phyloP scores from a whole-genome alignment of 2,329 filamentous ascomycete species.

The Cladophialophora chaetospira region DNA sequence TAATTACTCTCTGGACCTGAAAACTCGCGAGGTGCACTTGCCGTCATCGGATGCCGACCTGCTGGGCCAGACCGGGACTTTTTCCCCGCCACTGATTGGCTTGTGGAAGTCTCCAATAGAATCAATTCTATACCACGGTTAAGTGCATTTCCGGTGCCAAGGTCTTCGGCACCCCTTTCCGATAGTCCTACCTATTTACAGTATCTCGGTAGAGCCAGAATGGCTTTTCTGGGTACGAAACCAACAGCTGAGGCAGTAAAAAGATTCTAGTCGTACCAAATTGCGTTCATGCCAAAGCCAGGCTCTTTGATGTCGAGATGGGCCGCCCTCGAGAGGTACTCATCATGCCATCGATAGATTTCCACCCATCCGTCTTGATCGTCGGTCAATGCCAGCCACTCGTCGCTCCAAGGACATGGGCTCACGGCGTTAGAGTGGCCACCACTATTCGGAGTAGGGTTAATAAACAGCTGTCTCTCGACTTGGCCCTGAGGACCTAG shows the following conservation, averaged over 20 bases:
- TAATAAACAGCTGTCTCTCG: slow-evolving; percentile 75
- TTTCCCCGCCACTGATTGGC: too few species aligned
- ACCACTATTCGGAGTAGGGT: slow-evolving; percentile 82
- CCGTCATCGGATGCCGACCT: too few species aligned
- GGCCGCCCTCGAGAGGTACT: slow-evolving; percentile 76
- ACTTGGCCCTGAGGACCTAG: slow-evolving; percentile 70
- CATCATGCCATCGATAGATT: slow-evolving; percentile 83
- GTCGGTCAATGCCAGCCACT: slow-evolving; percentile 87
- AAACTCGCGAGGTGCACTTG: too few species aligned
- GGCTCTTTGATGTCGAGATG: slow-evolving; percentile 76
- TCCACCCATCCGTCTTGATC: slow-evolving; percentile 86
- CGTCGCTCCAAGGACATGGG: slow-evolving; percentile 79
- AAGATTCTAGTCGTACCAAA: slow-evolving; percentile 79
- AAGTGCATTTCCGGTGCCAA: too few species aligned
- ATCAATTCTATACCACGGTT: too few species aligned
- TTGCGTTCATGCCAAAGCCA: slow-evolving; percentile 96
- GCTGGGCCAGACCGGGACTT: too few species aligned
- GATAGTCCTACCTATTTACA: too few species aligned
- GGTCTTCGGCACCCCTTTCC: too few species aligned
- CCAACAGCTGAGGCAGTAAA: neutral
- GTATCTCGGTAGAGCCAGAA: too few species aligned
- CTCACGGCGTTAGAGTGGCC: slow-evolving; percentile 87
- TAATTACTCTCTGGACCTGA: too few species aligned
- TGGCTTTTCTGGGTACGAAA: too few species aligned
- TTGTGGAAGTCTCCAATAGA: too few species aligned